These are phyloP conservation scores for Trichophyton schoenleinii DNA, from an alignment of 2,329 filamentous ascomycete genomes.

Conservation along the genomic window DNA sequence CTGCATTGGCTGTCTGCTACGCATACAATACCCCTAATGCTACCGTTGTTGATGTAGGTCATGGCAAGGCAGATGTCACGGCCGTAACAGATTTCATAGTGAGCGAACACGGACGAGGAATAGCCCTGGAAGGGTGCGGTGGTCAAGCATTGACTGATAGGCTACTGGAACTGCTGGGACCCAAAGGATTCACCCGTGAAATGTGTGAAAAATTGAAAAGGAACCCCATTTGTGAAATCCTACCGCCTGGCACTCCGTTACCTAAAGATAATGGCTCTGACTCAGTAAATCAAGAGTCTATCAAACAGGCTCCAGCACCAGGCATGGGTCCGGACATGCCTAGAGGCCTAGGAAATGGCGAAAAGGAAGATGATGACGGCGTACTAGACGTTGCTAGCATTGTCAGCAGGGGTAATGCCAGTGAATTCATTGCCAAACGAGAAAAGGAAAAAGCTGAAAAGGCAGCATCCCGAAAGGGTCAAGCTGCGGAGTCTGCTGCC, in stretches of 20 bases:
- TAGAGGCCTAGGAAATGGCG: slow-evolving; percentile 34
- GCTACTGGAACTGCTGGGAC: slow-evolving; percentile 52
- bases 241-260: slow-evolving; percentile 42
- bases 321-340: slow-evolving; percentile 42
- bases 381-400: slow-evolving; percentile 54
- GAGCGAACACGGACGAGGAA: slow-evolving; percentile 53
- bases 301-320: slow-evolving; percentile 33
- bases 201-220: slow-evolving; percentile 56
- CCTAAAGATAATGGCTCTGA: slow-evolving; percentile 40
- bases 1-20: slow-evolving; percentile 65
- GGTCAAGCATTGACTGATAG: slow-evolving; percentile 75
- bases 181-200: slow-evolving; percentile 46
- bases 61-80: slow-evolving; percentile 83
- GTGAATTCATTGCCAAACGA: slow-evolving; percentile 49
- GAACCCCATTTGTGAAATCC: slow-evolving; percentile 50
- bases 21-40: slow-evolving; percentile 73
- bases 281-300: slow-evolving; percentile 29
- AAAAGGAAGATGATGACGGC: slow-evolving; percentile 45
- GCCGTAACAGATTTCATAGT: slow-evolving; percentile 74
- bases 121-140: slow-evolving; percentile 56
- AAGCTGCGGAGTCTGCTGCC: slow-evolving; percentile 32
- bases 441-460: slow-evolving; percentile 52
- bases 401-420: slow-evolving; percentile 48
- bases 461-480: slow-evolving; percentile 41
- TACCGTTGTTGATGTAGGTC: slow-evolving; percentile 82